phyloP scores from a whole-genome alignment of 2,329 filamentous ascomycete genomes.

The Penicillium rolfsii region DNA sequence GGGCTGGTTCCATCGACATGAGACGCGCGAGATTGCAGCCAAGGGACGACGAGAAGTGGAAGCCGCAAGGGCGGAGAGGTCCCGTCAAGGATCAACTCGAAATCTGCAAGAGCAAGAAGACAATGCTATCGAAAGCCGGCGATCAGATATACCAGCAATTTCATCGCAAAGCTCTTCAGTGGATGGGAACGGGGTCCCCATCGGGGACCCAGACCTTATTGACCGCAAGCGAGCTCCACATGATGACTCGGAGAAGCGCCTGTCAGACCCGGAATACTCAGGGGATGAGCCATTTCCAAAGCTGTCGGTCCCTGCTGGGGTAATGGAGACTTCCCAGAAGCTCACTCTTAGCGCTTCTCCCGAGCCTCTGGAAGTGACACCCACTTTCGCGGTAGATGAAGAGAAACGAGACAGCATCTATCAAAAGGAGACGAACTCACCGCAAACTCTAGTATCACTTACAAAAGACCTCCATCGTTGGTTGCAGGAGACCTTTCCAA shows the following conservation, averaged over 20 bases:
- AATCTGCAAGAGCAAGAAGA: slow-evolving; percentile 12
- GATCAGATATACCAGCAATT: not conserved
- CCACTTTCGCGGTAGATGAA: slow-evolving; percentile 31
- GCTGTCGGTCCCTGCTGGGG: not conserved
- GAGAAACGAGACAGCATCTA: slow-evolving; percentile 30
- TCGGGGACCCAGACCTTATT: not conserved
- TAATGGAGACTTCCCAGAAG: not conserved
- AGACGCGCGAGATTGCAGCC: slow-evolving; percentile 65
- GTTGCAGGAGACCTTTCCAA: slow-evolving; percentile 72
- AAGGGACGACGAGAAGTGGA: slow-evolving; percentile 58
- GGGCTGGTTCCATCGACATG: slow-evolving; percentile 65
- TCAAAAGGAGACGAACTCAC: slow-evolving; percentile 23
- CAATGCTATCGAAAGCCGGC: not conserved
- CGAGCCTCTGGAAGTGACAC: slow-evolving; percentile 4
- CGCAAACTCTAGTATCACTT: slow-evolving; percentile 58
- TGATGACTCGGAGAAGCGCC: not conserved
- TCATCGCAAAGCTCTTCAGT: not conserved
- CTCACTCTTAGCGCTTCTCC: slow-evolving; percentile 6
- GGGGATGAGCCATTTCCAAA: slow-evolving; percentile 11
- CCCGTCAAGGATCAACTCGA: slow-evolving; percentile 11
- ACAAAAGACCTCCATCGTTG: slow-evolving; percentile 55
- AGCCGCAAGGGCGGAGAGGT: slow-evolving; percentile 46
- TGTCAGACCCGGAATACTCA: slow-evolving; percentile 11
- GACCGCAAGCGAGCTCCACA: not conserved
- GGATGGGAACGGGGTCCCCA: not conserved